These are phyloP conservation scores for Aspergillus hancockii DNA, from an alignment of 495 filamentous ascomycete species.

Conservation along the genomic window DNA sequence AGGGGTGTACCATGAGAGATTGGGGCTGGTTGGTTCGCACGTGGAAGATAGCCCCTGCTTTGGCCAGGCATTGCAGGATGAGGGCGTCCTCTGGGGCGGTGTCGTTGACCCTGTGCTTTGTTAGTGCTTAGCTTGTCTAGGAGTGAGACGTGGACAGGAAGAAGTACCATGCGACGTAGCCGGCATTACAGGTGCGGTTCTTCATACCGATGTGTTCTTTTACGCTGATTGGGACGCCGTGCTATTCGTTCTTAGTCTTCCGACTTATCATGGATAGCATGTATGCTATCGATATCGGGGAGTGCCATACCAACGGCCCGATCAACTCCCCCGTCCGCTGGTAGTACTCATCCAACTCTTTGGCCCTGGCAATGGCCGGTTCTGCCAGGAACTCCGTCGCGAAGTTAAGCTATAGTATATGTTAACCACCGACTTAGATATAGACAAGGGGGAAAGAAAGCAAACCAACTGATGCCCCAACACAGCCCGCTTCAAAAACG, in stretches of 20 bases:
- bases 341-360: slow-evolving; percentile 55
- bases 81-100: slow-evolving; percentile 38
- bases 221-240: slow-evolving; percentile 66
- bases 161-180: slow-evolving; percentile 41
- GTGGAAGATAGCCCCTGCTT: slow-evolving; percentile 58
- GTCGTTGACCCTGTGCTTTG: slow-evolving; percentile 31
- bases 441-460: not conserved
- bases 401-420: slow-evolving; percentile 52
- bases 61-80: slow-evolving; percentile 32
- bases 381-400: slow-evolving; percentile 68
- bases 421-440: not conserved
- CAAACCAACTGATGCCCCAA: slow-evolving; percentile 59
- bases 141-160: not conserved
- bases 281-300: not conserved
- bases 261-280: not conserved
- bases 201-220: slow-evolving; percentile 69
- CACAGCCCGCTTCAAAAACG: slow-evolving; percentile 63
- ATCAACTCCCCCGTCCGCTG: slow-evolving; percentile 37
- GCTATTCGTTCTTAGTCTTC: slow-evolving; percentile 34
- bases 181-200: slow-evolving; percentile 40
- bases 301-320: slow-evolving; percentile 36
- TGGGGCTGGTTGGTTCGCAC: slow-evolving; percentile 66
- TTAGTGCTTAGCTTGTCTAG: not conserved
- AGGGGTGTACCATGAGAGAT: slow-evolving; percentile 40
- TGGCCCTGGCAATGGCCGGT: slow-evolving; percentile 59